Conservation (phyloP, 2,329 filamentous ascomycete species). For the Annulohypoxylon truncatum region DNA sequence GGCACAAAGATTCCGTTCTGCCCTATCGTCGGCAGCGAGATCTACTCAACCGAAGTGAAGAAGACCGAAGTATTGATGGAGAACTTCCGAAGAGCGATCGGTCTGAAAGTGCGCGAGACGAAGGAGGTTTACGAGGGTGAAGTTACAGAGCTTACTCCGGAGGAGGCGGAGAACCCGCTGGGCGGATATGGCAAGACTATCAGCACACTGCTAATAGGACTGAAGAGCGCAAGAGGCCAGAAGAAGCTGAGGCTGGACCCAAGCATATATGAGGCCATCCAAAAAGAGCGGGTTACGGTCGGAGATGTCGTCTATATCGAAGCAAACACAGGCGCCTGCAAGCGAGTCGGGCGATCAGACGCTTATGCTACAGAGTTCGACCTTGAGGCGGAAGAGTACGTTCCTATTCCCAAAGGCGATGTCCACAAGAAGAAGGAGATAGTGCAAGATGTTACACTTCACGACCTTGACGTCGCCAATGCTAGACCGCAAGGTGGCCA, state of each 20-base stretch:
- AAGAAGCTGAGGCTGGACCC: constrained; percentile 98
- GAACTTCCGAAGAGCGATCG: constrained; percentile 97
- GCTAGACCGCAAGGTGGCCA: constrained; percentile 95
- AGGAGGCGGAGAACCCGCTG: constrained; percentile 97
- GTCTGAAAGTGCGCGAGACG: constrained; percentile 95
- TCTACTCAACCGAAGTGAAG: constrained; percentile 98
- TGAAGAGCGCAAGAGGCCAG: constrained; percentile 95
- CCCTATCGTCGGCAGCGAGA: constrained; percentile 96
- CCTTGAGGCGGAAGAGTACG: constrained; percentile 98
- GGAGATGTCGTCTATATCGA: constrained; percentile 99
- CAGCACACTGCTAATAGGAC: constrained; percentile 90
- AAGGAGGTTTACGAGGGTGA: constrained; percentile 99
- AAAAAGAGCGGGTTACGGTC: constrained; percentile 95
- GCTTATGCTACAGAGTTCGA: constrained; percentile 99
- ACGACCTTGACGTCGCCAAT: constrained; percentile 96
- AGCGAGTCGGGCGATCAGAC: constrained; percentile 94
- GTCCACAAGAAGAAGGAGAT: constrained; percentile 99
- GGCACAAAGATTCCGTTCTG: constrained; percentile 99
- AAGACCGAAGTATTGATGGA: constrained; percentile 99
- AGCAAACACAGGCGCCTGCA: constrained; percentile 97
- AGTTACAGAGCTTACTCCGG: constrained; percentile 95
- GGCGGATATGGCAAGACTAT: constrained; percentile 98
- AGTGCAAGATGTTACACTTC: constrained; percentile 96
- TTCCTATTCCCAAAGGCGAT: constrained; percentile 97
- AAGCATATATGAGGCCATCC: constrained; percentile 98